Evolutionary conservation across 1,139 yeast species (phyloP).

Genomic region (Groenewaldozyma auringiensis): DNA sequence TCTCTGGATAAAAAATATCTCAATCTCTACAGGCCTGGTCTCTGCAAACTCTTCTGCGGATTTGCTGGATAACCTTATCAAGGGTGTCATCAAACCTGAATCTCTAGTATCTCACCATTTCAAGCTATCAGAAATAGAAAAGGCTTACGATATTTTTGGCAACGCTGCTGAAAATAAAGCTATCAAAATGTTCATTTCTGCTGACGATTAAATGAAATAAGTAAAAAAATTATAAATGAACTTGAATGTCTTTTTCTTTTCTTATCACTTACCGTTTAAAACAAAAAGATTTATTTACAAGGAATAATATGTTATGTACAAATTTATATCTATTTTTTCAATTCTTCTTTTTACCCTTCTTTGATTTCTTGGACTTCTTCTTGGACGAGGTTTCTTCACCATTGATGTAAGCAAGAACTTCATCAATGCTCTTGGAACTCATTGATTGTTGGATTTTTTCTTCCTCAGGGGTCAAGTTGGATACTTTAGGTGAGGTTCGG

Average conservation of each 20-base stretch:
- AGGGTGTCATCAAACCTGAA: slow-evolving; percentile 34
- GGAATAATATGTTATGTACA: too few relatives aligned
- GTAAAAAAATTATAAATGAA: neutral
- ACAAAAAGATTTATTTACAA: too few relatives aligned
- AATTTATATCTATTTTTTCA: too few relatives aligned
- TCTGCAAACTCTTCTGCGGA: slow-evolving; percentile 36
- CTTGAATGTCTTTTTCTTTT: too few relatives aligned
- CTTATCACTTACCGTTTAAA: too few relatives aligned
- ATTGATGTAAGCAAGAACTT: slow-evolving; percentile 30
- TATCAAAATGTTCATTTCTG: slow-evolving; percentile 29
- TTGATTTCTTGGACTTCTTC: slow-evolving; percentile 3
- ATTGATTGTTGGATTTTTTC: slow-evolving; percentile 13
- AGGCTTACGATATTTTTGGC: slow-evolving; percentile 53
- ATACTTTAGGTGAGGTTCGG: slow-evolving; percentile 1
- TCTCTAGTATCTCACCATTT: slow-evolving; percentile 55
- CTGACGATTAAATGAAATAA: neutral
- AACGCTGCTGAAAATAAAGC: slow-evolving; percentile 40
- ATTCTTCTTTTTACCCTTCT: neutral
- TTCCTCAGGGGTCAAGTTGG: slow-evolving; percentile 4
- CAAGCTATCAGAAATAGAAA: slow-evolving; percentile 49
- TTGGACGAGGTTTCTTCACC: slow-evolving; percentile 17
- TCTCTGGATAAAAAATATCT: slow-evolving; percentile 40
- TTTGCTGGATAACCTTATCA: slow-evolving; percentile 31
- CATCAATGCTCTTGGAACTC: slow-evolving; percentile 28
- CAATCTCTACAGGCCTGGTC: slow-evolving; percentile 40